phyloP scores from a whole-genome alignment of 768 basidiomycete species.

The Chalciporus chontae region DNA sequence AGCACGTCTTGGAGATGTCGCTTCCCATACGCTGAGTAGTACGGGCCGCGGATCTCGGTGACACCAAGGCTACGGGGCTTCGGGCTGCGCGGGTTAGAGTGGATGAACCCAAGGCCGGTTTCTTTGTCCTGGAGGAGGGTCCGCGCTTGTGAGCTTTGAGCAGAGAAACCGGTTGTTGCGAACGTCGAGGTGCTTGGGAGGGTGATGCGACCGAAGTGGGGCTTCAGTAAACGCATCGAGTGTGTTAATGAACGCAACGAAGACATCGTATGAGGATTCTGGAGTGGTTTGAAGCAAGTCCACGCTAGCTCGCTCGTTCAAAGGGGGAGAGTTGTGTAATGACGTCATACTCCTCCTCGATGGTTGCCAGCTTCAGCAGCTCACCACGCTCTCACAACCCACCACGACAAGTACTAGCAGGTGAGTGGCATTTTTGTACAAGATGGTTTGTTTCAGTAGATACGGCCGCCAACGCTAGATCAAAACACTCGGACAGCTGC shows the following conservation, averaged over 20 bases:
- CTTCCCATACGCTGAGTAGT: constrained; percentile 40
- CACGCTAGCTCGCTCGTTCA: too few relatives aligned
- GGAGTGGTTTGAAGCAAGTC: neutral
- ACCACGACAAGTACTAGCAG: too few relatives aligned
- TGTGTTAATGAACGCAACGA: neutral
- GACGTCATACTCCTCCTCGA: neutral
- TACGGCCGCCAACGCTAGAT: too few relatives aligned
- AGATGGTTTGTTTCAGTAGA: too few relatives aligned
- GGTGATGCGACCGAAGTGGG: neutral
- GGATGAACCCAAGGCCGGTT: constrained; percentile 12
- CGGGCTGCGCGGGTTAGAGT: constrained; percentile 25
- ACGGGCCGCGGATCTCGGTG: constrained; percentile 45
- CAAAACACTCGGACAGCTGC: too few relatives aligned
- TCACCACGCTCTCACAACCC: too few relatives aligned
- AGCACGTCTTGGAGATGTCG: constrained; percentile 41
- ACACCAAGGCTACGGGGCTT: constrained; percentile 38
- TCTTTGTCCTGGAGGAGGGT: constrained; percentile 11
- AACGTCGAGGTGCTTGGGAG: neutral
- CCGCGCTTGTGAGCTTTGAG: neutral
- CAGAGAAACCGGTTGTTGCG: neutral
- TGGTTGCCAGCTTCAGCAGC: neutral
- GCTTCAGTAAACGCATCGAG: neutral
- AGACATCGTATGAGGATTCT: neutral
- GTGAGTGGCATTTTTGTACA: too few relatives aligned
- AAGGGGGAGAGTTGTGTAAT: too few relatives aligned